Percentiles rank a stretch among this genome's conserved stretches.
Evolutionary conservation across 345 rosid genomes (phyloP).

Genomic region (Sisymbrium irio): DNA sequence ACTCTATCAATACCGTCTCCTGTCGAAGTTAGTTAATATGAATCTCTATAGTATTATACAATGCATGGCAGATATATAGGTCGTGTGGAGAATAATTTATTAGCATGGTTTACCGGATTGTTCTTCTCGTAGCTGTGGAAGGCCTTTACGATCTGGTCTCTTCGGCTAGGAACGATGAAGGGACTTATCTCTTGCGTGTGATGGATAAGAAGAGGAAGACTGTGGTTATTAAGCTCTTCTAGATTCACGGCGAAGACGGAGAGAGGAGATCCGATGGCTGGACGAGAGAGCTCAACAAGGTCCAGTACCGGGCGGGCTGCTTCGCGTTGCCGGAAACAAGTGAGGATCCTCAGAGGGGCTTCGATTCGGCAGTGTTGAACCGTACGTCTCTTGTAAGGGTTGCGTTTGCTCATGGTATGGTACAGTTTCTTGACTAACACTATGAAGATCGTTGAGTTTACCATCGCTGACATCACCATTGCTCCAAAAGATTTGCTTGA

Average conservation of each 20-base stretch:
- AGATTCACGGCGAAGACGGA: slow-evolving; percentile 37
- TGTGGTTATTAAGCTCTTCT: slow-evolving; percentile 28
- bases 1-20: slow-evolving; percentile 35
- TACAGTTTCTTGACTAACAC: slow-evolving; percentile 29
- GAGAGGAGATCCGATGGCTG: slow-evolving; percentile 35
- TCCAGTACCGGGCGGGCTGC: slow-evolving; percentile 33
- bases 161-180: slow-evolving; percentile 9
- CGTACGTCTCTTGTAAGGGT: slow-evolving; percentile 39
- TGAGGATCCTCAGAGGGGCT: slow-evolving; percentile 38
- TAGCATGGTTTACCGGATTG: slow-evolving; percentile 1
- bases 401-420: slow-evolving; percentile 40
- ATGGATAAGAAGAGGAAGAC: slow-evolving; percentile 22
- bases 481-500: slow-evolving; percentile 28
- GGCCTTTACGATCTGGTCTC: slow-evolving; percentile 38
- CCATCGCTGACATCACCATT: slow-evolving; percentile 31
- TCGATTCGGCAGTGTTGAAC: slow-evolving; percentile 27
- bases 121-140: slow-evolving; percentile 26
- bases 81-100: no score
- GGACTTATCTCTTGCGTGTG: slow-evolving; percentile 26
- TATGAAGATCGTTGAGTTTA: slow-evolving; percentile 21
- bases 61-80: not conserved
- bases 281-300: slow-evolving; percentile 38
- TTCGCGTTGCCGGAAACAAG: slow-evolving; percentile 42
- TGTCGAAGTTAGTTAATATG: not conserved
- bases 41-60: not conserved